These are phyloP conservation scores for Globisporangium yorkense DNA, from an alignment of 352 stramenopile genomes.

Conservation along the genomic window DNA sequence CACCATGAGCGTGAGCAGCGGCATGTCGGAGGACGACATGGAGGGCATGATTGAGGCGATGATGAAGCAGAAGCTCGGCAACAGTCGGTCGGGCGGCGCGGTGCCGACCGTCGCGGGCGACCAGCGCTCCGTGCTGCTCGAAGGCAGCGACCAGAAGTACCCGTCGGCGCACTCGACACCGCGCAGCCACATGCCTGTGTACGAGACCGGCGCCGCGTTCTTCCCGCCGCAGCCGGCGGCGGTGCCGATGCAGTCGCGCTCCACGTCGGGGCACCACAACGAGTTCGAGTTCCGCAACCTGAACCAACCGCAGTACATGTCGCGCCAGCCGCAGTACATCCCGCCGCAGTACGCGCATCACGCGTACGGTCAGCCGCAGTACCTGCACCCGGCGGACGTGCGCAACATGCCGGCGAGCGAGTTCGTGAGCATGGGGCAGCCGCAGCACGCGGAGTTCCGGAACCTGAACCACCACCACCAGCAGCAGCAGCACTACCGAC, in stretches of 20 bases:
- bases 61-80: conserved; percentile 9
- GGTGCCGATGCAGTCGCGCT: background rate
- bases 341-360: background rate
- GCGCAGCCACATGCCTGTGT: background rate
- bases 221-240: background rate
- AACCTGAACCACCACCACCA: background rate
- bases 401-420: background rate
- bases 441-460: conserved; percentile 1
- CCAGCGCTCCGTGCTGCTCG: conserved; percentile 2
- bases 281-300: conserved; percentile 14
- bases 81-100: background rate
- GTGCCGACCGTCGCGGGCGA: background rate
- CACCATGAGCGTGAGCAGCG: conserved; percentile 12
- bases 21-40: conserved; percentile 15
- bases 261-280: background rate
- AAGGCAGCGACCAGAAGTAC: conserved; percentile 4
- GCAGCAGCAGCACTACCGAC: background rate
- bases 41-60: conserved; percentile 14
- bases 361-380: background rate
- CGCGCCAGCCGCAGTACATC: background rate
- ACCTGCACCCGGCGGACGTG: conserved; percentile 3
- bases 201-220: background rate
- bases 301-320: conserved; percentile 1
- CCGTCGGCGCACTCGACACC: background rate
- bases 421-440: background rate